These are phyloP conservation scores for Chaetomium fimeti DNA, from an alignment of 495 filamentous ascomycete species.

Conservation along the genomic window DNA sequence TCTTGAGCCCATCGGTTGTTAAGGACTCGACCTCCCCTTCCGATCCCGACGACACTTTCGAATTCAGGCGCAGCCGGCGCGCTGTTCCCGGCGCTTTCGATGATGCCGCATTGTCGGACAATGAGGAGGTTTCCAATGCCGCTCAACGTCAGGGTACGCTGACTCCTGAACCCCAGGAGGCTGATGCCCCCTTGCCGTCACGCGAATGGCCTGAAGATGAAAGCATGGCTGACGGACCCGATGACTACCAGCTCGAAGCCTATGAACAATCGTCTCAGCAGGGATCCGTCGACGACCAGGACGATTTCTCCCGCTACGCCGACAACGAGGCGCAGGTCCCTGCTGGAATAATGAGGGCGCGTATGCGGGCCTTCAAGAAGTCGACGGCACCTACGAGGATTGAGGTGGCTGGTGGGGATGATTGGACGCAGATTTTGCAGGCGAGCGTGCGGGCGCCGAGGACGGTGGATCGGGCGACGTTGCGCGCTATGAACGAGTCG, in stretches of 20 bases:
- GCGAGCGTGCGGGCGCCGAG: slow-evolving; percentile 89
- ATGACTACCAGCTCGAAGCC: slow-evolving; percentile 47
- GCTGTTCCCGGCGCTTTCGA: slow-evolving; percentile 78
- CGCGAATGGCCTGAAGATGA: slow-evolving; percentile 59
- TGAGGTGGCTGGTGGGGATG: slow-evolving; percentile 56
- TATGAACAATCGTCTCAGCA: slow-evolving; percentile 34
- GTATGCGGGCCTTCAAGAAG: slow-evolving; percentile 56
- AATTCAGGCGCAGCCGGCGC: slow-evolving; percentile 68
- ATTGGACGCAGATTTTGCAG: slow-evolving; percentile 90
- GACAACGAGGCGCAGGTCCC: slow-evolving; percentile 46
- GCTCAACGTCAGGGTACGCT: slow-evolving; percentile 75
- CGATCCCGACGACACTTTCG: slow-evolving; percentile 75
- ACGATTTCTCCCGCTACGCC: slow-evolving; percentile 40
- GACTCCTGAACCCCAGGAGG: slow-evolving; percentile 83
- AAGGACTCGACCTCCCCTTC: slow-evolving; percentile 35
- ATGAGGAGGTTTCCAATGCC: slow-evolving; percentile 36
- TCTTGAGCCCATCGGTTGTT: slow-evolving; percentile 23
- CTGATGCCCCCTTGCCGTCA: slow-evolving; percentile 62
- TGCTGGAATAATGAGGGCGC: slow-evolving; percentile 53
- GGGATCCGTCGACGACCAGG: slow-evolving; percentile 46
- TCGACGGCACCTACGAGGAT: slow-evolving; percentile 60
- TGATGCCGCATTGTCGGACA: slow-evolving; percentile 53
- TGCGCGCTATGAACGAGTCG: slow-evolving; percentile 51
- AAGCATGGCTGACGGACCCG: slow-evolving; percentile 64
- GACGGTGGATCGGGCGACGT: slow-evolving; percentile 62